Evolutionary conservation across 2,329 filamentous ascomycete genomes (phyloP).

Genomic region (Paecilomyces niveus): DNA sequence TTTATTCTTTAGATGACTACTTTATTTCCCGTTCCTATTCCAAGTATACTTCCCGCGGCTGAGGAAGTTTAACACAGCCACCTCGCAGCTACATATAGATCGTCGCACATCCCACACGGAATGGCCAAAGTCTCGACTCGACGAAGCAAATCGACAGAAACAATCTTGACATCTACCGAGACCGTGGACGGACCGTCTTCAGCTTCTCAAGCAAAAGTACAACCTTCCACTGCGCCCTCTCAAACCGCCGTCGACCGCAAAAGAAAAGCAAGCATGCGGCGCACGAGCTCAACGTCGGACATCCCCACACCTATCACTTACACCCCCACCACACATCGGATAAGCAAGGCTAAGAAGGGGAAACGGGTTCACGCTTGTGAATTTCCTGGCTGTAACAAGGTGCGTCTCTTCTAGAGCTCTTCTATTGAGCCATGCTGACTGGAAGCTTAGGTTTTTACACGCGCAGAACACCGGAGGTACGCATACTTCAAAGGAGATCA

Average conservation of each 20-base stretch:
- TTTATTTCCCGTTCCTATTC: neutral
- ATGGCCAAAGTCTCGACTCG: neutral
- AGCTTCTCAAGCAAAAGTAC: neutral
- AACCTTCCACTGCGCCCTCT: neutral
- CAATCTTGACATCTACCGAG: neutral
- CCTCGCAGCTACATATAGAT: neutral
- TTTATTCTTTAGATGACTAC: neutral
- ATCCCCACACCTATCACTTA: conserved; percentile 34
- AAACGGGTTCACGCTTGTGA: conserved; percentile 45
- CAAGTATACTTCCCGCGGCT: neutral
- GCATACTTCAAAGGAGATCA: neutral
- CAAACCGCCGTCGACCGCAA: conserved; percentile 10
- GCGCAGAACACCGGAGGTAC: conserved; percentile 42
- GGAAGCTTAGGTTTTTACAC: conserved; percentile 39
- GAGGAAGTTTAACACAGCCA: neutral
- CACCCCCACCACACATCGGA: conserved; percentile 43
- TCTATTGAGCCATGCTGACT: conserved; percentile 5
- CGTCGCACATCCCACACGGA: neutral
- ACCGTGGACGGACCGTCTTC: neutral
- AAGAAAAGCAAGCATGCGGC: conserved; percentile 20
- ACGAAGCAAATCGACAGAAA: neutral
- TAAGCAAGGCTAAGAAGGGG: conserved; percentile 48
- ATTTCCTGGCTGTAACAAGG: conserved; percentile 42
- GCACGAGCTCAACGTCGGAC: conserved; percentile 20
- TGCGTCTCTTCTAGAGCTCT: conserved; percentile 15